Evolutionary conservation across 1,139 yeast genomes (phyloP).

Genomic region (Hyphopichia wangnamkhiaoensis): DNA sequence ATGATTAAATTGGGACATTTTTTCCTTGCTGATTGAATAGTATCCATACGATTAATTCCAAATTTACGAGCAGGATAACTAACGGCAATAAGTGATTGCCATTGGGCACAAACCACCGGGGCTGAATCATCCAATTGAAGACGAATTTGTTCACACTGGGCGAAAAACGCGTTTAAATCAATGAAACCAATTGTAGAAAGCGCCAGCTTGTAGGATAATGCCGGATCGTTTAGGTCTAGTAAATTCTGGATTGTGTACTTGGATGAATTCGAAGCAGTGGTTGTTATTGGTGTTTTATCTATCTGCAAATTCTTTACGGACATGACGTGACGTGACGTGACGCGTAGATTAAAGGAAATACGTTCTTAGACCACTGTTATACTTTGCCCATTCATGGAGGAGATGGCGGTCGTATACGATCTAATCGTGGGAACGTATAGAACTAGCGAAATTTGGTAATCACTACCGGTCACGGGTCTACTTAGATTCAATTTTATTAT

Average conservation of each 20-base stretch:
- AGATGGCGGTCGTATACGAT: too few species aligned
- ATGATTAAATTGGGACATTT: conserved; percentile 76
- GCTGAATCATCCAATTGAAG: conserved; percentile 62
- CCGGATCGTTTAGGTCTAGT: conserved; percentile 44
- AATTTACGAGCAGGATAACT: conserved; percentile 83
- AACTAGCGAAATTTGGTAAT: too few species aligned
- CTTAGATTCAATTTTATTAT: too few species aligned
- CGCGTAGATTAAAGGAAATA: too few species aligned
- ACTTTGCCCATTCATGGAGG: too few species aligned
- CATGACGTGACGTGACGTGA: neutral
- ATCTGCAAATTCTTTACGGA: conserved; percentile 4
- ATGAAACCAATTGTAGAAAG: conserved; percentile 82
- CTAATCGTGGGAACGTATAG: too few species aligned
- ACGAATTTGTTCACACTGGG: conserved; percentile 87
- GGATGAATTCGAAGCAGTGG: conserved; percentile 9
- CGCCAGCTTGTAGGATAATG: conserved; percentile 58
- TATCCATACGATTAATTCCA: conserved; percentile 81
- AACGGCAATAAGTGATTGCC: conserved; percentile 88
- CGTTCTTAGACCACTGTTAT: too few species aligned
- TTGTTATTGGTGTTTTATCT: neutral
- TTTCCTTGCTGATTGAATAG: conserved; percentile 61
- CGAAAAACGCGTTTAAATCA: conserved; percentile 93
- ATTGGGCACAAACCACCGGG: conserved; percentile 94
- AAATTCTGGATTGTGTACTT: conserved; percentile 50
- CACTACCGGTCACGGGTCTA: too few species aligned